Evolutionary conservation across 176 grass and related monocot species (phyloP).

Genomic region (Thinopyrum elongatum): DNA sequence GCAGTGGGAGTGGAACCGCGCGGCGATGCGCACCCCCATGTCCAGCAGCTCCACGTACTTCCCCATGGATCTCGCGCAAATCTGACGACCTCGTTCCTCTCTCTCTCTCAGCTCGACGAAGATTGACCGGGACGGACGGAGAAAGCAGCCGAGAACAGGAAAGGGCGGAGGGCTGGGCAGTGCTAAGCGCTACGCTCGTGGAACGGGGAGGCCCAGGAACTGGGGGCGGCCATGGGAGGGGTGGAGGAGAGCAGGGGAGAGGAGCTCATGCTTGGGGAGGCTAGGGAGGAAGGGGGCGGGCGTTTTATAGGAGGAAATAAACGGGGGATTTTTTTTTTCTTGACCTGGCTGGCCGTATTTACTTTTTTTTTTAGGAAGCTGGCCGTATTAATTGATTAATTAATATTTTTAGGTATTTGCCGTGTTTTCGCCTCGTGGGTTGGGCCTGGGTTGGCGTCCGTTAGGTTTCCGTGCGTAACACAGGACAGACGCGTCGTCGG

Average conservation of each 20-base stretch:
- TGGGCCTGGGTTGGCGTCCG: slow-evolving; percentile 4
- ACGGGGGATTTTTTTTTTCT: neutral
- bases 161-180: neutral
- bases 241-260: slow-evolving; percentile 1
- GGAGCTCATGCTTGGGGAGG: slow-evolving; percentile 13
- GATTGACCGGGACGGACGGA: neutral
- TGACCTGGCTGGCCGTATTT: neutral
- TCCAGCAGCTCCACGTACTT: slow-evolving; percentile 80
- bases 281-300: neutral
- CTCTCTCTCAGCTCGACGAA: neutral
- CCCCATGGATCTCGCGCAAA: slow-evolving; percentile 21
- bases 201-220: slow-evolving; percentile 10
- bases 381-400: neutral
- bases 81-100: neutral
- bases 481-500: neutral
- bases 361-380: neutral
- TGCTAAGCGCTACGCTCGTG: neutral
- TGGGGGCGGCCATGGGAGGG: slow-evolving; percentile 9
- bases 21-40: slow-evolving; percentile 76
- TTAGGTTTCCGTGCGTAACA: neutral
- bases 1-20: slow-evolving; percentile 89
- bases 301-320: neutral
- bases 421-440: neutral
- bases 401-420: neutral
- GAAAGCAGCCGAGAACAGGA: neutral